Conservation (phyloP, 768 basidiomycete genomes). For the Panus rudis region DNA sequence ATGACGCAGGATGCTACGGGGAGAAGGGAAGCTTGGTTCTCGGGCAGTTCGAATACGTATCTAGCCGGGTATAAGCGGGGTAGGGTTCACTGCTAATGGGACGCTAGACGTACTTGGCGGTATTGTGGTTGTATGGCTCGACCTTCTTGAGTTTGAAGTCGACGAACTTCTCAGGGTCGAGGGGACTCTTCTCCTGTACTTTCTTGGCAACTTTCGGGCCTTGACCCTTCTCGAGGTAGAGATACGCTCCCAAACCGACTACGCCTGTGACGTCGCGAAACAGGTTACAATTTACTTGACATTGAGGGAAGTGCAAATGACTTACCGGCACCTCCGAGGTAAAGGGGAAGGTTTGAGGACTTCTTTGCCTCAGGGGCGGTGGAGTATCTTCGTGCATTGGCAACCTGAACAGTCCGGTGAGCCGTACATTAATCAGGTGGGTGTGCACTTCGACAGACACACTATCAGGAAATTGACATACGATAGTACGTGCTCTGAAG, state of each 20-base stretch:
- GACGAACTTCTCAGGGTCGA: slow-evolving; percentile 68
- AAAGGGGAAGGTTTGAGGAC: slow-evolving; percentile 41
- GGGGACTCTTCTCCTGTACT: slow-evolving; percentile 53
- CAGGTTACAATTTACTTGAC: slow-evolving; percentile 34
- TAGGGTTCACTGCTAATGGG: too few species aligned
- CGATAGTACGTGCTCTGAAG: slow-evolving; percentile 5
- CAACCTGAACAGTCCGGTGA: slow-evolving; percentile 6
- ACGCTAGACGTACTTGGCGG: slow-evolving; percentile 52
- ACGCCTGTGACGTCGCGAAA: slow-evolving; percentile 12
- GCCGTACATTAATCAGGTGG: background rate
- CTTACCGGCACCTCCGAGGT: slow-evolving; percentile 42
- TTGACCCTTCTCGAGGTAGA: slow-evolving; percentile 40
- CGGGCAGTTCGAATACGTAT: slow-evolving; percentile 76
- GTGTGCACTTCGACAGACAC: background rate
- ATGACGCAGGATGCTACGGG: slow-evolving; percentile 75
- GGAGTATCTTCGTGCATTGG: slow-evolving; percentile 37
- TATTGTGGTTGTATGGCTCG: slow-evolving; percentile 91
- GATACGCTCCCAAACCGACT: slow-evolving; percentile 32
- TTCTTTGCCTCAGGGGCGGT: slow-evolving; percentile 39
- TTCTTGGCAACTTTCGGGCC: slow-evolving; percentile 18
- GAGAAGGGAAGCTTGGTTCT: slow-evolving; percentile 69
- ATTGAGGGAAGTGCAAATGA: slow-evolving; percentile 18
- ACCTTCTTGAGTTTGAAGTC: slow-evolving; percentile 80
- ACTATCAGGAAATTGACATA: too few species aligned
- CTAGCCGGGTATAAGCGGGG: slow-evolving; percentile 26